Base-by-base conservation (phyloP, 2,329 filamentous ascomycete genomes). In the Hypoxylon sp. region DNA sequence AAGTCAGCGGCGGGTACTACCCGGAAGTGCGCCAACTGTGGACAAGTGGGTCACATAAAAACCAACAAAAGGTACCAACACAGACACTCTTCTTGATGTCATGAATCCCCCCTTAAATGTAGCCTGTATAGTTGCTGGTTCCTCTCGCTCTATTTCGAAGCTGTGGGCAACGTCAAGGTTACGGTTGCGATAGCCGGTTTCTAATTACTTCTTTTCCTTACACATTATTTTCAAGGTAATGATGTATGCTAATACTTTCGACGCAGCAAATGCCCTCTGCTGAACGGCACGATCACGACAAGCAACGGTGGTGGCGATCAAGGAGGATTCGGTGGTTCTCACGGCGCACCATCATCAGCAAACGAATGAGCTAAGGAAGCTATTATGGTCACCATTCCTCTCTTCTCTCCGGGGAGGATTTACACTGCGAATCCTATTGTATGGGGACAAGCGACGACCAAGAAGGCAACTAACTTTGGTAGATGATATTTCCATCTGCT, bases 1-100 rank as follows among this genome's bases (percentile, higher is more conserved):
- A 75, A 79, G 64, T 75, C 77, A 54, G 67, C 69, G 52, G 81
- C 76, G 36, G 85, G 87, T 55, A 95, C 90, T 48, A 88, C 88
- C 23, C 83, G 95, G 65, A 97, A 97, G 76, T 99, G 94, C 75
- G 94, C 94, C 61, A 97, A 97, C 72, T 99, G 94, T 74, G 94
- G 94, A 40, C 89, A 94, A 71, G 89, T 96, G 45, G 94, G 94
- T 21, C 94, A 99, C 68, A 99, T 99, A 78, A 97, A 97, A 75
- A 97, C 93, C 36, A 97, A 97, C 78, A 96, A 97, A 77, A 97
- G 97, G 91, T 94, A 83, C 74, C 79, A 73, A 63, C 61, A 64
- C 51, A 42, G 42, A 31, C 69, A 60, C 60, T 53, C 57, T 68
- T 44, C 62, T 49, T 11, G 43, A 16, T n/a, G 15, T 19, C 16